Evolutionary conservation across 129 eudicot species (phyloP), one percentile per base, ranked within the genome.

Genomic region (Calendula officinalis): DNA sequence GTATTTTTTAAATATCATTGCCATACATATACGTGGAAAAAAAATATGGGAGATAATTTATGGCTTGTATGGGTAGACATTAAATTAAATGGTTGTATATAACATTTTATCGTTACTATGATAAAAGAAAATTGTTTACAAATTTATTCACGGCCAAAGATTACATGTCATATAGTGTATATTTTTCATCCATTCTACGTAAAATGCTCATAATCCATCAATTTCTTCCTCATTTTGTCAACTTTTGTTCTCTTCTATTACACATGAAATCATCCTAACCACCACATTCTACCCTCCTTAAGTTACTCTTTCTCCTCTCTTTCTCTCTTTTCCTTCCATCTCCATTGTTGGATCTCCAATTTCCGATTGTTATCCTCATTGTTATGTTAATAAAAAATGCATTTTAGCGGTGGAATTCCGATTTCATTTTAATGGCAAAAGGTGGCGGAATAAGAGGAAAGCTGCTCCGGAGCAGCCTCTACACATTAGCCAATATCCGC

Each of bases 381-480:
- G 11, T 45, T 13, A 47, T 9, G 32, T n/a, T 47, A n/a, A 41
- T 34, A 41, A 6, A 35, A 74, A 57, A 66, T 50, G 64, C 37
- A 4, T 30, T 34, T 16, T 15, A 46, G 4, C 4, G 6, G 9
- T 16, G 38, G 34, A 12, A 35, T 68, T 35, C 3, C 50, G 43
- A 22, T 13, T 15, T 14, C 63, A 7, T 11, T 52, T 46, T 74
- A 38, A 81, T 76, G 86, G 79, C 76, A 7, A 71, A 52, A 41
- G 72, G 79, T n/a, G 58, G 79, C n/a, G 58, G 69, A 38, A 68
- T 81, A 43, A 12, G 72, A 30, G 86, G 79, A 55, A 86, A 83
- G 75, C 74, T 86, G 56, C 79, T 39, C 2, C 75, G 89, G 68
- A 86, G 95, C 79, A 82, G 83, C 67, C 81, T 75, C 34, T 87